Evolutionary conservation across 768 basidiomycete species (phyloP).

Genomic region (Cystobasidium tubakii): DNA sequence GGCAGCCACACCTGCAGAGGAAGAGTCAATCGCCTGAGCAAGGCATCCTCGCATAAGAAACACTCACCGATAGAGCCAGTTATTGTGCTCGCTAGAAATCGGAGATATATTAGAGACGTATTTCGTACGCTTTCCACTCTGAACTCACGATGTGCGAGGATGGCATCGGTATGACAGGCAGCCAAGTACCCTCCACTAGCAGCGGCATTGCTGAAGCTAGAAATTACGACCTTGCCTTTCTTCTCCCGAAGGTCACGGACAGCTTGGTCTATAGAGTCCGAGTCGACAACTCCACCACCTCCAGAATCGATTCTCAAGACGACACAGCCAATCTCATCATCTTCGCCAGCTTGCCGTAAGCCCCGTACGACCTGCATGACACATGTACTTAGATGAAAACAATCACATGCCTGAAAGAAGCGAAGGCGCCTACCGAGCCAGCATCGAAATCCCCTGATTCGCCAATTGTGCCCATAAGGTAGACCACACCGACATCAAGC

Average conservation of each 20-base stretch:
- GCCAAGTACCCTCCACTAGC: slow-evolving; percentile 46
- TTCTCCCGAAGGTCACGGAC: slow-evolving; percentile 42
- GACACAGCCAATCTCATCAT: slow-evolving; percentile 44
- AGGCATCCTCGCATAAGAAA: background rate
- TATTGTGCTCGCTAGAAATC: slow-evolving; percentile 40
- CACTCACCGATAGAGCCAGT: slow-evolving; percentile 42
- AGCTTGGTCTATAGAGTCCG: slow-evolving; percentile 45
- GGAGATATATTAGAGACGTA: background rate
- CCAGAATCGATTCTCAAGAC: slow-evolving; percentile 46
- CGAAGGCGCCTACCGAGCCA: background rate
- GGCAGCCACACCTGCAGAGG: slow-evolving; percentile 40
- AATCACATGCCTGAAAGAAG: background rate
- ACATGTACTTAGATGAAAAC: slow-evolving; percentile 37
- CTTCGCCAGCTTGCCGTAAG: slow-evolving; percentile 45
- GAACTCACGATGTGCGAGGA: slow-evolving; percentile 43
- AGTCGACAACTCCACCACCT: slow-evolving; percentile 45
- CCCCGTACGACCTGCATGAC: slow-evolving; percentile 42
- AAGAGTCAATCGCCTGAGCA: slow-evolving; percentile 13
- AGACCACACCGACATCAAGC: slow-evolving; percentile 45
- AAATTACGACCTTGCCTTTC: slow-evolving; percentile 45
- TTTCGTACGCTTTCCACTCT: background rate
- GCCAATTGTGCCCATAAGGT: slow-evolving; percentile 45
- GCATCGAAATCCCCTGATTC: slow-evolving; percentile 27
- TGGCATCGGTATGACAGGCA: slow-evolving; percentile 43
- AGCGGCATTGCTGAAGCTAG: slow-evolving; percentile 44